Evolutionary conservation across 2,329 filamentous ascomycete species (phyloP).

Genomic region (Paraphaeosphaeria sporulosa): DNA sequence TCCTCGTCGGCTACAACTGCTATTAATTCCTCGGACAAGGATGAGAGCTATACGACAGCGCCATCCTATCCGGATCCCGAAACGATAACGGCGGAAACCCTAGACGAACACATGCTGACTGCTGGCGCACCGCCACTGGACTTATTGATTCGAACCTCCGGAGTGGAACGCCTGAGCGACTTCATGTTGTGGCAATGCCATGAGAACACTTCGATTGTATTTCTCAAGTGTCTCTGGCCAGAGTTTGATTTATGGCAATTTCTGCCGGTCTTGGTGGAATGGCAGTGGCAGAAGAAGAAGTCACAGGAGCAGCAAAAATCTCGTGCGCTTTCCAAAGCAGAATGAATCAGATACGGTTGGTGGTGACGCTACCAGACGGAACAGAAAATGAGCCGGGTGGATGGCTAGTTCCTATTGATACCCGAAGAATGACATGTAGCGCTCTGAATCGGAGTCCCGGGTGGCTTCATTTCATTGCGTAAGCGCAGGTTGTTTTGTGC

Average conservation of each 20-base stretch:
- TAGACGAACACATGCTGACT: slow-evolving; percentile 89
- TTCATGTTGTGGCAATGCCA: slow-evolving; percentile 99
- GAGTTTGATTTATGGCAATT: slow-evolving; percentile 96
- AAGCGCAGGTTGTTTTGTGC: slow-evolving; percentile 3
- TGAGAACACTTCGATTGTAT: slow-evolving; percentile 89
- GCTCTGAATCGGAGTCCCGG: slow-evolving; percentile 8
- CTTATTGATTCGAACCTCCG: slow-evolving; percentile 89
- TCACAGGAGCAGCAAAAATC: slow-evolving; percentile 47
- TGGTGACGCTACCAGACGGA: slow-evolving; percentile 4
- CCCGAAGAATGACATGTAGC: slow-evolving; percentile 20
- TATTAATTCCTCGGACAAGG: slow-evolving; percentile 46
- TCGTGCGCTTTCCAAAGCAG: slow-evolving; percentile 36
- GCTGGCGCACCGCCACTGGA: slow-evolving; percentile 85
- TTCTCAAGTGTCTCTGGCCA: slow-evolving; percentile 91
- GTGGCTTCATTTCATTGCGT: slow-evolving; percentile 11
- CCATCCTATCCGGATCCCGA: slow-evolving; percentile 74
- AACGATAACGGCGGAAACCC: slow-evolving; percentile 80
- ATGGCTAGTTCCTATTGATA: slow-evolving; percentile 21
- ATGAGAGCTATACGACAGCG: slow-evolving; percentile 22
- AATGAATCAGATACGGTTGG: slow-evolving; percentile 22
- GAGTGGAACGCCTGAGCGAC: slow-evolving; percentile 90
- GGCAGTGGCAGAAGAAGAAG: slow-evolving; percentile 70
- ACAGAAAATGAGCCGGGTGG: slow-evolving; percentile 5
- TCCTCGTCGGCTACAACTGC: slow-evolving; percentile 50
- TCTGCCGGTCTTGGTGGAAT: slow-evolving; percentile 89